Evolutionary conservation across 1,284 basidiomycete genomes (phyloP).

Genomic region (Cryptococcus sp.): DNA sequence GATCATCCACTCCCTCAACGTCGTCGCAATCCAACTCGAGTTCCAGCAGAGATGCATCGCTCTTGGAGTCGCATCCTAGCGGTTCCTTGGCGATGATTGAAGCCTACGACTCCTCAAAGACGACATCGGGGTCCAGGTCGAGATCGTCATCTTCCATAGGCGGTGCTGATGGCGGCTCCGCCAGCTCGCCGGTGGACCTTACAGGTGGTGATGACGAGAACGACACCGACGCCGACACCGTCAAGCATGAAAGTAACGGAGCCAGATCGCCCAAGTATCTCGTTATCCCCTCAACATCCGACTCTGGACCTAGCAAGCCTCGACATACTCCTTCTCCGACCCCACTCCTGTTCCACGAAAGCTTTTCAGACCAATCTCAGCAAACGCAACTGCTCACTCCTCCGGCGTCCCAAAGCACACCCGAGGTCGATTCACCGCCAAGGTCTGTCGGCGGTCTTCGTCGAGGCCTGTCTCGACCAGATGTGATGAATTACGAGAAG

Average conservation of each 20-base stretch:
- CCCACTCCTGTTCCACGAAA: not conserved
- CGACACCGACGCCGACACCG: not conserved
- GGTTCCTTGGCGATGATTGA: conserved; percentile 6
- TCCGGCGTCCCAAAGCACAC: too few species aligned
- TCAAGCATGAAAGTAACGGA: not conserved
- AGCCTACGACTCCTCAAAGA: not conserved
- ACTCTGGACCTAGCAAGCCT: not conserved
- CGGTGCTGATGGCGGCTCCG: too few species aligned
- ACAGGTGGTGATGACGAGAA: conserved; percentile 1
- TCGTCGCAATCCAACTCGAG: too few species aligned
- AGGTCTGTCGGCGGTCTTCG: not conserved
- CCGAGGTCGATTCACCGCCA: too few species aligned
- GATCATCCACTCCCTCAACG: too few species aligned
- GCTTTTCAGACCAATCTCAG: not conserved
- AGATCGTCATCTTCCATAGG: not conserved
- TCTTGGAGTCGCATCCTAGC: not conserved
- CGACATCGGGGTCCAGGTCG: not conserved
- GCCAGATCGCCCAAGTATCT: not conserved
- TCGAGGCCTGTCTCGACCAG: not conserved
- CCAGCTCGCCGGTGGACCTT: not conserved
- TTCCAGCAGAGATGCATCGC: not conserved
- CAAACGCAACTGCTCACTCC: too few species aligned
- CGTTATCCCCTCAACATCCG: not conserved
- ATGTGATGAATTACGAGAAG: not conserved
- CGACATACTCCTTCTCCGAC: not conserved